These are phyloP conservation scores for Penicillium antarcticum DNA, from an alignment of 495 filamentous ascomycete genomes.

Conservation along the genomic window DNA sequence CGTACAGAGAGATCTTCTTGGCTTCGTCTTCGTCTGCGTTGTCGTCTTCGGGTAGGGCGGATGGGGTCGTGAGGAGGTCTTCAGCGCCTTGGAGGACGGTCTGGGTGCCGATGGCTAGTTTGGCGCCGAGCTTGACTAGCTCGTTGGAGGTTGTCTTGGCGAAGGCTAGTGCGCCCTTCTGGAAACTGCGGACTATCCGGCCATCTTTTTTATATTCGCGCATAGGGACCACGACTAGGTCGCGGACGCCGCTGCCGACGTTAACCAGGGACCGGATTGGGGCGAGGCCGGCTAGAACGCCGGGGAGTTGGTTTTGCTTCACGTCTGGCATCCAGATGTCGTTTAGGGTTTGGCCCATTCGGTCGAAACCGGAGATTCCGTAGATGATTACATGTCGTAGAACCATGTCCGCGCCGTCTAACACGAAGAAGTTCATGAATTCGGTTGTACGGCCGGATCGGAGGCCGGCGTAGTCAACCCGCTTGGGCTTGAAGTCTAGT, in stretches of 20 bases:
- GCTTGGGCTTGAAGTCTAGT: constrained; percentile 96
- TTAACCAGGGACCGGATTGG: constrained; percentile 87
- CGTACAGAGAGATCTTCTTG: constrained; percentile 82
- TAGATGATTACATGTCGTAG: constrained; percentile 88
- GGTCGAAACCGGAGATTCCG: constrained; percentile 85
- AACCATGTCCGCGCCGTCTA: constrained; percentile 84
- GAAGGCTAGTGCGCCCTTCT: constrained; percentile 85
- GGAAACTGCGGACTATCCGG: constrained; percentile 82
- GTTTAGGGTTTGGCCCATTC: constrained; percentile 81
- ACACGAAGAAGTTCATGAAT: constrained; percentile 97
- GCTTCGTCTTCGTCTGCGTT: constrained; percentile 56
- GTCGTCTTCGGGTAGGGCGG: constrained; percentile 42
- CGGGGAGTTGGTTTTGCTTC: constrained; percentile 82
- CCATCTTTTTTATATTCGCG: constrained; percentile 93
- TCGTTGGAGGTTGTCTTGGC: constrained; percentile 90
- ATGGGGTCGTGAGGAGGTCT: constrained; percentile 60
- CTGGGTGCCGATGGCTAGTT: constrained; percentile 92
- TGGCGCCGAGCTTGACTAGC: constrained; percentile 87
- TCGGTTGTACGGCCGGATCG: constrained; percentile 98
- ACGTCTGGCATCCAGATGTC: constrained; percentile 98
- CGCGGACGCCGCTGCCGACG: constrained; percentile 78
- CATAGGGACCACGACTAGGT: constrained; percentile 86
- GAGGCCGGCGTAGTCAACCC: constrained; percentile 89
- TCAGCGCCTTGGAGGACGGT: constrained; percentile 86
- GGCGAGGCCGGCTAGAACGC: constrained; percentile 84